phyloP scores from a whole-genome alignment of 352 stramenopile genomes.

The Phytopythium aichiense region DNA sequence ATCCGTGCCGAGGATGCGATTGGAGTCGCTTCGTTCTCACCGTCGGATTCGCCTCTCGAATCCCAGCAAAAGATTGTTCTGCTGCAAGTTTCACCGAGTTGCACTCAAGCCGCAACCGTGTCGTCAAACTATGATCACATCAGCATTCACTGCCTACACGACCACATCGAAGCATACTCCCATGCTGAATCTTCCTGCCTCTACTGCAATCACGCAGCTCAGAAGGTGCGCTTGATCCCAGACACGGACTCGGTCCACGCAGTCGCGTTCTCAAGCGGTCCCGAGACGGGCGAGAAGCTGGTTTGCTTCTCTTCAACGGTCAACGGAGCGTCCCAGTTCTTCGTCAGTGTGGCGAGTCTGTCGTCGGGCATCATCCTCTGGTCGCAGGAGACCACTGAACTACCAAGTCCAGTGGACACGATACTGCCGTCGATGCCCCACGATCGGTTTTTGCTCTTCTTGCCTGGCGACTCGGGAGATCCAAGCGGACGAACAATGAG shows the following conservation, averaged over 20 bases:
- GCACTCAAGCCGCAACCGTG: conserved; percentile 15
- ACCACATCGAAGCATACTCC: not conserved
- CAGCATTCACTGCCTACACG: not conserved
- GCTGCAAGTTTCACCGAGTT: conserved; percentile 25
- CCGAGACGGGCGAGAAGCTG: not conserved
- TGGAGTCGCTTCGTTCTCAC: not conserved
- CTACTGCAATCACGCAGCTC: not conserved
- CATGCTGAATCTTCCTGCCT: conserved; percentile 2
- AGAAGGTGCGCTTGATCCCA: not conserved
- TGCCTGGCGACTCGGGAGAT: not conserved
- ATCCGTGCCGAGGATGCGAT: not conserved
- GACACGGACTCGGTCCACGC: conserved; percentile 9
- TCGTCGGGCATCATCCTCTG: not conserved
- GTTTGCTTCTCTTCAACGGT: conserved; percentile 23
- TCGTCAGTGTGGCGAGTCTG: not conserved
- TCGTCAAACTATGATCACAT: conserved; percentile 16
- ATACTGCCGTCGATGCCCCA: not conserved
- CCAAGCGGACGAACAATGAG: no score
- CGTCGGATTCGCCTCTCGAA: not conserved
- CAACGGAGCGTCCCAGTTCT: not conserved
- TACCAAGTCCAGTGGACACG: not conserved
- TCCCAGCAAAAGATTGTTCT: conserved; percentile 17
- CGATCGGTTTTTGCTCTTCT: not conserved
- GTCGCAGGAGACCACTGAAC: conserved; percentile 1
- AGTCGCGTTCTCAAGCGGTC: conserved; percentile 16